Base-by-base conservation (phyloP, 1,139 yeast species). In the Hansenula lynferdii region DNA sequence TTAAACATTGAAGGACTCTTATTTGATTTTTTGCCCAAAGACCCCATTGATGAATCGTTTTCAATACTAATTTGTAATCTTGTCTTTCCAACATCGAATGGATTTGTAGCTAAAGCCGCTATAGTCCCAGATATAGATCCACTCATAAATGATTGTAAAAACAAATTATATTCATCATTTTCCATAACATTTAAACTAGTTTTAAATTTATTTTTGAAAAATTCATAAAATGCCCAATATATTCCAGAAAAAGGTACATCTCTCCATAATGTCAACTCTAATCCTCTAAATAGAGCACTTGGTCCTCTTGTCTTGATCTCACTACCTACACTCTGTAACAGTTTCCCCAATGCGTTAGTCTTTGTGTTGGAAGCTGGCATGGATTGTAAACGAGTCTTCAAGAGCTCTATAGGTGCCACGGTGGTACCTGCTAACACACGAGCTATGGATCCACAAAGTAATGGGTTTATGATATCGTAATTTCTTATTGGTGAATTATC, bases 51-150 rank as follows among this genome's bases (percentile, higher is more conserved):
- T n/a, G n/a, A n/a, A 58, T 49, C 52, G 48, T 48, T 39, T 42
- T 52, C 55, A 39, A 37, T 42, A 43, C 51, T 29, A 62, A 60
- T 86, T 61, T 92, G 99, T 44, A 87, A 67, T 52, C 98, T 71
- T 5, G 99, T 92, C 56, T 92, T 92, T 8, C 97, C 98, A 10
- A 94, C 98, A 59, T 92, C 99, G 56, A 92, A 92, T 1, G 98
- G 97, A 43, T 94, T 87, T 2, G 99, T 92, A 38, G 75, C 65
- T 8, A 90, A 53, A 0, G 97, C 96, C 0, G 97, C 97, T 10
- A 85, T 63, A 1, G 85, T 62, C 1, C 99, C 99, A 8, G 95
- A 79, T 1, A 84, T 50, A 0, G 94, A 83, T 0, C 99, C 99
- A 8, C 95, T 76, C 2, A 85, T 49, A 54, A 92, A 90, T 22